These are phyloP conservation scores for Raffaelea ambrosiae DNA, from an alignment of 2,329 filamentous ascomycete genomes.

Conservation along the genomic window DNA sequence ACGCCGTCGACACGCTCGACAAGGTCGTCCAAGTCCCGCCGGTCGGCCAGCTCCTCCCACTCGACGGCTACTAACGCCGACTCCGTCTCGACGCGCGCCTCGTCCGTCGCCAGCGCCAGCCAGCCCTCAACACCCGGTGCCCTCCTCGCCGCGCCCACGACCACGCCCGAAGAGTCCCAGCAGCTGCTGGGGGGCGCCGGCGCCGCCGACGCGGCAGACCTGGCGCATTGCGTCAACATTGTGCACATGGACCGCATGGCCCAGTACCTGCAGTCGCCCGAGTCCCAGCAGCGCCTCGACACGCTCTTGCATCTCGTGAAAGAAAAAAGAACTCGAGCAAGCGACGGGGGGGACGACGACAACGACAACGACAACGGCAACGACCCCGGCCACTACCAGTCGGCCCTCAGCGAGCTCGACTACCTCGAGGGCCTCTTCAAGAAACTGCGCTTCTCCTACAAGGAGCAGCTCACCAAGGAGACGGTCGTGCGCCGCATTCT, in stretches of 20 bases:
- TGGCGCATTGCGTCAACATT: constrained; percentile 5
- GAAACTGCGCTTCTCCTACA: constrained; percentile 93
- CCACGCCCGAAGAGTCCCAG: not conserved
- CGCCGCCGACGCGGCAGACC: constrained; percentile 2
- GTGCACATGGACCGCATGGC: constrained; percentile 12
- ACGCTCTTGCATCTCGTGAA: constrained; percentile 10
- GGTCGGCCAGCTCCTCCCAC: constrained; percentile 2
- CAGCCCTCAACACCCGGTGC: not conserved
- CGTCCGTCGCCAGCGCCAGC: constrained; percentile 6
- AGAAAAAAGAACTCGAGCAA: too few species aligned
- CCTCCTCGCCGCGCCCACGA: constrained; percentile 1
- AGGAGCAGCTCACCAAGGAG: constrained; percentile 97
- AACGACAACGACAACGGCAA: not conserved
- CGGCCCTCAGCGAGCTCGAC: constrained; percentile 49
- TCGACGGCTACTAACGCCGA: not conserved
- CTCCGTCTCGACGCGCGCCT: constrained; percentile 7
- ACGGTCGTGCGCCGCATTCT: constrained; percentile 93
- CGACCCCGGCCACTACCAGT: constrained; percentile 8
- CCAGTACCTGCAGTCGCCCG: constrained; percentile 6
- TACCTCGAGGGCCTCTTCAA: constrained; percentile 95
- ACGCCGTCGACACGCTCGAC: constrained; percentile 6
- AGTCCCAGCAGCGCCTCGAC: constrained; percentile 10
- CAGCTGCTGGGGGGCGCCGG: too few species aligned
- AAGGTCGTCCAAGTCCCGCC: constrained; percentile 1
- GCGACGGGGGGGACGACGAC: not conserved